A percentile compares a stretch with the other conserved stretches of the same genome.
phyloP scores from a whole-genome alignment of 768 basidiomycete species.

The Russula sp. region DNA sequence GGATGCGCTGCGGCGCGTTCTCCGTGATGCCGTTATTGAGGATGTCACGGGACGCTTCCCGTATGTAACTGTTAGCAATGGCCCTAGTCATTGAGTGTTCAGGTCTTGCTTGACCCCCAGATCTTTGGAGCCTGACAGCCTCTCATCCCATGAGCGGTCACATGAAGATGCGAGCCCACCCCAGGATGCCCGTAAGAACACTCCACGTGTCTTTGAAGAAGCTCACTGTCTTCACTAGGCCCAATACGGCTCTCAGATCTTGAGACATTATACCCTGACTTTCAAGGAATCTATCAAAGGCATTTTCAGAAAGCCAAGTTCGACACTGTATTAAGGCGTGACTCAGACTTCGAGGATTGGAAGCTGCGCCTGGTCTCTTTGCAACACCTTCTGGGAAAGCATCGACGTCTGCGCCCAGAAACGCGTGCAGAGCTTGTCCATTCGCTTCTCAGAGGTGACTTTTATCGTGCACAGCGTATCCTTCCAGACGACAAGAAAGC shows the following conservation, averaged over 20 bases:
- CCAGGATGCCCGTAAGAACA: not conserved
- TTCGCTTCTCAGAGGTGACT: not conserved
- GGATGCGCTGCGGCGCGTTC: not conserved
- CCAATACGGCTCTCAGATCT: not conserved
- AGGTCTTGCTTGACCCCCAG: not conserved
- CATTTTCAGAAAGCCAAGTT: not conserved
- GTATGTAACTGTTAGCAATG: not conserved
- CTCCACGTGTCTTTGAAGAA: not conserved
- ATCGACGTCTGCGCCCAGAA: not conserved
- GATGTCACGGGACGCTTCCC: not conserved
- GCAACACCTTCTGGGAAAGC: not conserved
- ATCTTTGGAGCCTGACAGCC: not conserved
- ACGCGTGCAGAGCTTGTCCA: not conserved
- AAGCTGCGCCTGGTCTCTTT: not conserved
- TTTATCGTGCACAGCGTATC: not conserved
- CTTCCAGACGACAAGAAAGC: not conserved
- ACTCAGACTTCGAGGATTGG: not conserved
- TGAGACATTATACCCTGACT: not conserved
- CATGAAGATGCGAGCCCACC: not conserved
- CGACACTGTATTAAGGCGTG: not conserved
- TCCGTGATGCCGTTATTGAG: not conserved
- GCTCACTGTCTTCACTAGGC: not conserved
- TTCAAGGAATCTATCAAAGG: not conserved
- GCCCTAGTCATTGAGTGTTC: not conserved
- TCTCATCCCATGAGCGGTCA: not conserved